A percentile compares a stretch with the other conserved stretches of the same genome.
Evolutionary conservation across 805 yeast genomes (phyloP).

Genomic region (Citeromyces matritensis): DNA sequence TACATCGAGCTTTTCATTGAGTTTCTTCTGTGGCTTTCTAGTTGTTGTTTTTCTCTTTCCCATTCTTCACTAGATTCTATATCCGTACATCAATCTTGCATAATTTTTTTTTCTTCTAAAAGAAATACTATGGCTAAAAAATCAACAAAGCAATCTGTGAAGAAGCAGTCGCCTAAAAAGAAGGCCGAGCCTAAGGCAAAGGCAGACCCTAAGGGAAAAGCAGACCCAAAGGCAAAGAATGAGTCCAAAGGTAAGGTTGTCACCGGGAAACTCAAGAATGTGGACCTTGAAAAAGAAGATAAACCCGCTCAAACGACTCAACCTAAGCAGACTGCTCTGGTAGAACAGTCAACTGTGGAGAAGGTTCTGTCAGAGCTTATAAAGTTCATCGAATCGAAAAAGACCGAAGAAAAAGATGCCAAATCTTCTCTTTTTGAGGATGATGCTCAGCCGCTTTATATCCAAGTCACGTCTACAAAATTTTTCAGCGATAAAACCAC

Average conservation of each 20-base stretch:
- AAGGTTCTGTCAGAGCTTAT: slow-evolving; percentile 54
- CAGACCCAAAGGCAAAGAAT: too few species aligned
- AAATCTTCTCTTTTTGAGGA: slow-evolving; percentile 44
- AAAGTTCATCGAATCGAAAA: slow-evolving; percentile 31
- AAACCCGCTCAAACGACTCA: slow-evolving; percentile 3
- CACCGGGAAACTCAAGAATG: too few species aligned
- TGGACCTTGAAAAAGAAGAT: slow-evolving; percentile 1
- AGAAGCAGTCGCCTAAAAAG: too few species aligned
- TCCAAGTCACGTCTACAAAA: slow-evolving; percentile 53
- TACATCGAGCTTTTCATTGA: slow-evolving; percentile 68
- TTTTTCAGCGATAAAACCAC: slow-evolving; percentile 44
- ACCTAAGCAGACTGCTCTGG: slow-evolving; percentile 2
- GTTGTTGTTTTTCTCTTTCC: slow-evolving; percentile 64
- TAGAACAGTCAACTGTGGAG: slow-evolving; percentile 12
- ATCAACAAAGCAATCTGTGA: too few species aligned
- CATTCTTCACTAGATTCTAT: slow-evolving; percentile 5
- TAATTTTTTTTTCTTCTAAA: too few species aligned
- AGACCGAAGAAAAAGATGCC: slow-evolving; percentile 13
- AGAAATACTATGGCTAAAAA: too few species aligned
- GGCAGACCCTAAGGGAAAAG: too few species aligned
- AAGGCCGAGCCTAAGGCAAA: too few species aligned
- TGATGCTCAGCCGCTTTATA: slow-evolving; percentile 34
- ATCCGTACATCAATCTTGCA: too few species aligned
- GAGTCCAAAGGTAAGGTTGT: slow-evolving; percentile 7
- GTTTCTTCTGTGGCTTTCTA: slow-evolving; percentile 64